phyloP scores from a whole-genome alignment of 495 filamentous ascomycete genomes.

The Podospora pseudoanserina region DNA sequence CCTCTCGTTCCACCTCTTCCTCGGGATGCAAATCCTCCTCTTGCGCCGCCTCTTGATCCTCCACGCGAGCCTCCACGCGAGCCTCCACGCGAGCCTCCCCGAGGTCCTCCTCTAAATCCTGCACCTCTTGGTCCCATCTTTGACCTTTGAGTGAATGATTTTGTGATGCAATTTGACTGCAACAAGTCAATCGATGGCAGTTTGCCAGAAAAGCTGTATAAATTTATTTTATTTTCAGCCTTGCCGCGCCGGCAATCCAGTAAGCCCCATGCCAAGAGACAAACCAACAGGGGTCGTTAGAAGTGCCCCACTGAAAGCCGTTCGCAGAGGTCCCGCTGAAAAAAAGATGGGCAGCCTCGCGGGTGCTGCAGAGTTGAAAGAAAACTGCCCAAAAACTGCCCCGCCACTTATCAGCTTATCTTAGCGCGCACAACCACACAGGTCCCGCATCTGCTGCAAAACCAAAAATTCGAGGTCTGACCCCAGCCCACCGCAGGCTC shows the following conservation, averaged over 20 bases:
- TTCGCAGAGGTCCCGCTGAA: background rate
- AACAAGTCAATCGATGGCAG: background rate
- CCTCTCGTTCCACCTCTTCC: constrained; percentile 24
- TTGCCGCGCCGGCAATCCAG: constrained; percentile 19
- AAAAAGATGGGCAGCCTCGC: background rate
- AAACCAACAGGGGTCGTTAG: background rate
- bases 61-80: constrained; percentile 19
- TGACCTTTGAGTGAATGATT: background rate
- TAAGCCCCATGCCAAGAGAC: constrained; percentile 4
- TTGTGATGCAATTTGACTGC: background rate
- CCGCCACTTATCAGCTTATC: constrained; percentile 34
- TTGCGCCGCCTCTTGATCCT: constrained; percentile 23
- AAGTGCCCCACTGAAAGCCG: background rate
- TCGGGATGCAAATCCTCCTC: constrained; percentile 24
- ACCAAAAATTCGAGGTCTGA: constrained; percentile 36
- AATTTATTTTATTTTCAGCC: constrained; percentile 28
- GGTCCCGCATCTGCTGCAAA: constrained; percentile 34
- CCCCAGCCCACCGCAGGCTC: constrained; percentile 2
- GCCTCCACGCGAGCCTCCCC: constrained; percentile 28
- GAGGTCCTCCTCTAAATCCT: constrained; percentile 26
- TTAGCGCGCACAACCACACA: constrained; percentile 40
- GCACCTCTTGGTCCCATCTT: constrained; percentile 32
- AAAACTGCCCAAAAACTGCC: background rate
- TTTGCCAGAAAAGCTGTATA: constrained; percentile 17
- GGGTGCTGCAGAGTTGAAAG: constrained; percentile 9